These are phyloP conservation scores for Heliosperma pusillum DNA, from an alignment of 148 eudicot genomes.

Conservation along the genomic window DNA sequence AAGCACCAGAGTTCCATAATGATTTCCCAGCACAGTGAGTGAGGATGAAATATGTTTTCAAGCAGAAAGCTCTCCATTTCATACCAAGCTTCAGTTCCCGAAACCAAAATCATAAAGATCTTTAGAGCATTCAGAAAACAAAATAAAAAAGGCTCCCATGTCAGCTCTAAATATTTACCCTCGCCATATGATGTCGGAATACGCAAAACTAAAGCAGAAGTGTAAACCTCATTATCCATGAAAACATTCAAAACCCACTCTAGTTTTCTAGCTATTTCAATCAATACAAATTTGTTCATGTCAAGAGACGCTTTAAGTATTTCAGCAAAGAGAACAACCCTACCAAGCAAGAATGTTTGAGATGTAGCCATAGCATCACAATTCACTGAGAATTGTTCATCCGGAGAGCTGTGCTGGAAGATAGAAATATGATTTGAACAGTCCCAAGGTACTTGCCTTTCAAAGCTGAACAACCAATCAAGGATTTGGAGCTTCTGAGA, in stretches of 20 bases:
- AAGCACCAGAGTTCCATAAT: constrained; percentile 87
- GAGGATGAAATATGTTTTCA: constrained; percentile 78
- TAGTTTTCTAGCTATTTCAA: constrained; percentile 59
- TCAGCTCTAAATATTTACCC: constrained; percentile 40
- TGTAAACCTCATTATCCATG: constrained; percentile 59
- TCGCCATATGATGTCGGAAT: constrained; percentile 44
- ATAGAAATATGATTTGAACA: constrained; percentile 26
- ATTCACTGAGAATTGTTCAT: constrained; percentile 41
- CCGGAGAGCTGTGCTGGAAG: constrained; percentile 21
- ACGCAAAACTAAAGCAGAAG: constrained; percentile 48
- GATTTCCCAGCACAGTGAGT: constrained; percentile 75
- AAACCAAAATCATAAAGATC: constrained; percentile 62
- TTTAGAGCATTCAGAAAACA: constrained; percentile 63
- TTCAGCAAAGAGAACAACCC: constrained; percentile 62
- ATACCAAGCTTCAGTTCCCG: constrained; percentile 55
- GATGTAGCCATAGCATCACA: constrained; percentile 45
- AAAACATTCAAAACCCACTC: constrained; percentile 55
- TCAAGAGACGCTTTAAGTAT: constrained; percentile 58
- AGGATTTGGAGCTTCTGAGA: constrained; percentile 58
- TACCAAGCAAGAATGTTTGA: constrained; percentile 41
- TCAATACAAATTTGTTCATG: constrained; percentile 51
- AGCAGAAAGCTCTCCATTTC: constrained; percentile 61
- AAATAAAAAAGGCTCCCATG: constrained; percentile 52
- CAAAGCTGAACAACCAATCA: constrained; percentile 58
- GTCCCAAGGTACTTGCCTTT: constrained; percentile 18